Base-by-base conservation (phyloP, 208 protist genomes). In the Acanthamoeba royreba region DNA sequence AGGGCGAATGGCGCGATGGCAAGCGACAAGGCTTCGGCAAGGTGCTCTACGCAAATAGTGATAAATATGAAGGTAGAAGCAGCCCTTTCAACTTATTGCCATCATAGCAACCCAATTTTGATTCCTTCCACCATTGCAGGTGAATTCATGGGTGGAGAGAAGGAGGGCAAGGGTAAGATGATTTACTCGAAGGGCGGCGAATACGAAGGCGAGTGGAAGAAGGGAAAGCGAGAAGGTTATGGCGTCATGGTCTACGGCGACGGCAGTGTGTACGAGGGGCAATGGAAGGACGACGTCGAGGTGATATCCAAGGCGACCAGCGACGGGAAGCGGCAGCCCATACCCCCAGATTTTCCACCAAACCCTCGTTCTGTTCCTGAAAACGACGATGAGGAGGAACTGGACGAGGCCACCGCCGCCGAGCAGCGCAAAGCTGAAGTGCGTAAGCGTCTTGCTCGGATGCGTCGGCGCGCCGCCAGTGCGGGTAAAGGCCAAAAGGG, bases 171-270 rank as follows among this genome's bases (percentile, higher is more conserved):
- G 69, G 77, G 93, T 28, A 28, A 31, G 7, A 83, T 92, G 69
- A 92, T 61, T 19, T 95, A 95, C 72, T 69, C 47, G 25, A 93
- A 61, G 25, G 94, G 94, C 22, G 74, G 81, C 25, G 31, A 35
- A 9, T 95, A 95, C 83, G 90, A 95, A 19, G 94, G 94, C n/a
- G 58, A 88, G 66, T 95, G 94, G 94, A 58, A 89, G n/a, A 79
- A 81, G 43, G 81, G 90, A 1, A 83, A 94, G 28, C 92, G 86
- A 38, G 33, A 94, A 13, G 89, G 91, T 5, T 35, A 89, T 7
- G 81, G 81, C 43, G 52, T 66, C 8, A 85, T 85, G 72, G n/a
- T 33, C 72, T 85, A 85, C 49, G 38, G 45, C 45, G 72, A 45
- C 25, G 38, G 22, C 72, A n/a, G 22, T 22, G 38, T 85, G 40